Conservation (phyloP, 192 early-diverging fungal species). For the Cetraspora pellucida region DNA sequence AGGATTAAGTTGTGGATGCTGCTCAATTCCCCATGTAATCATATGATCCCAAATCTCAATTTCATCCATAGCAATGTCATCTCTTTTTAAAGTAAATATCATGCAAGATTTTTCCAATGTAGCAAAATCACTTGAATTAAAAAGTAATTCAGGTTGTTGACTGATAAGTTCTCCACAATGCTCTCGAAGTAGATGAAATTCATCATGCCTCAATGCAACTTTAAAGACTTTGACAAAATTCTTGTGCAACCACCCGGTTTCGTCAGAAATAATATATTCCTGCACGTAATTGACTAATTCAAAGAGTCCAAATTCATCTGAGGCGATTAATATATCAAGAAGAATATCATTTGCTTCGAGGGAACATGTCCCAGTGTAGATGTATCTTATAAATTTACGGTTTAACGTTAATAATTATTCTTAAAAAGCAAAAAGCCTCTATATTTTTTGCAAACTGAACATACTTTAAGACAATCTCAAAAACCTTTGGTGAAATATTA, state of each 20-base stretch:
- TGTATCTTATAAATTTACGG: too few species aligned
- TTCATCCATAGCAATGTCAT: conserved; percentile 4
- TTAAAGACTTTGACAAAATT: not conserved
- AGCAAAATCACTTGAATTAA: conserved; percentile 6
- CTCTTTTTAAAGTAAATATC: not conserved
- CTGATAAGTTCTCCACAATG: not conserved
- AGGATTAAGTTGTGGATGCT: not conserved
- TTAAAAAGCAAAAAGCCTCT: not conserved
- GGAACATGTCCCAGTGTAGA: not conserved
- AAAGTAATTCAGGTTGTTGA: not conserved
- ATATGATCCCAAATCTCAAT: not conserved
- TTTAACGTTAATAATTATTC: not conserved
- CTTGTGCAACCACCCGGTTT: not conserved
- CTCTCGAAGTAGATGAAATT: not conserved
- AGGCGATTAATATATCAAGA: not conserved
- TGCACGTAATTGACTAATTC: not conserved
- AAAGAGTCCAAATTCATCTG: not conserved
- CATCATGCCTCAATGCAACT: not conserved
- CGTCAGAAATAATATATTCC: not conserved
- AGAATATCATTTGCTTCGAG: not conserved
- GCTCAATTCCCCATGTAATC: not conserved
- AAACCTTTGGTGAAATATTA: conserved; percentile 12
- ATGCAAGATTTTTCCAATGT: not conserved
- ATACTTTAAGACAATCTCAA: not conserved
- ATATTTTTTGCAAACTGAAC: not conserved